Base-by-base conservation (phyloP, 169 alveolate species). In the Perkinsus olseni region DNA sequence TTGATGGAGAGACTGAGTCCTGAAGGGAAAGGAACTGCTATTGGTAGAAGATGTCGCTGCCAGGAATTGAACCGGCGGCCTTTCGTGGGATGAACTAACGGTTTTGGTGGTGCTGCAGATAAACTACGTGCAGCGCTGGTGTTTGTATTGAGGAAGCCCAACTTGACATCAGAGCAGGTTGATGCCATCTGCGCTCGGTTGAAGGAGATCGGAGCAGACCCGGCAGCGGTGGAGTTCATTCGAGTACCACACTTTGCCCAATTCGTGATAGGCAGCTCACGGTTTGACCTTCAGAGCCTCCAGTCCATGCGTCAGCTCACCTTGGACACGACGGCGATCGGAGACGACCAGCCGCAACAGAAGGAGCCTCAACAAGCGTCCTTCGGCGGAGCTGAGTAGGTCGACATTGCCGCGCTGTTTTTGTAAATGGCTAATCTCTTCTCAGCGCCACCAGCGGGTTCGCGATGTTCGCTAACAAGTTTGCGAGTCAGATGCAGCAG, bases 401-500 rank as follows among this genome's bases (percentile, higher is more conserved):
- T 28, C 8, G 28, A 28, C n/a, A n/a, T n/a, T n/a, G n/a, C n/a
- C n/a, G n/a, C n/a, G n/a, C n/a, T n/a, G n/a, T n/a, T n/a, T n/a
- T n/a, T n/a, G n/a, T n/a, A n/a, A n/a, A n/a, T n/a, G n/a, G n/a
- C n/a, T n/a, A n/a, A n/a, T n/a, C 82, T 62, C 21, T 40, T 40
- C 17, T 62, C 82, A 62, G 82, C 82, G 82, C 17, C 31, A 24
- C 82, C 82, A 62, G 82, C 31, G 82, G 82, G 37, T 62, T 62
- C 82, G 82, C 82, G 37, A 62, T 24, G 82, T 62, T 62, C 34
- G 82, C 82, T 3, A 62, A 62, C 17, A 62, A 62, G 31, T 62
- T 62, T 28, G 82, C 82, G 1, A 62, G 82, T 62, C 82, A 62
- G 34, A 62, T 62, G 94, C 92, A 48, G 51, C 94, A n/a, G 74